A percentile compares a stretch with the other conserved stretches of the same genome.
These are phyloP conservation scores for Adiantum capillusveneris DNA, from an alignment of 75 land plant genomes.

Conservation along the genomic window DNA sequence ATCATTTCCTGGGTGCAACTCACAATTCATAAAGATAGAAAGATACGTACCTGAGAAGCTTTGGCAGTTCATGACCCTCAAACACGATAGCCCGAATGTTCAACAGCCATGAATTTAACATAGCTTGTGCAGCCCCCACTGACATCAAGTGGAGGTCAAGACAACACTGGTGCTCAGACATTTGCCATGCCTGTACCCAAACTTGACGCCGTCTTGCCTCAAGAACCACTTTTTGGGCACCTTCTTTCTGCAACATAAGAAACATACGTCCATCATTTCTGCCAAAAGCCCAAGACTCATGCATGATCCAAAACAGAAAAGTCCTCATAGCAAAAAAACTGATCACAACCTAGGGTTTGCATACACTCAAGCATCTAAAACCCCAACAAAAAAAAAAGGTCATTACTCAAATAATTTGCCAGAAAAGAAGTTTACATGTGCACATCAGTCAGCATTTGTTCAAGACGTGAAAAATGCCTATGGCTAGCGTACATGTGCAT, in stretches of 20 bases:
- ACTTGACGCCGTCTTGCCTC: conserved; percentile 82
- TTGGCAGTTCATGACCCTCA: conserved; percentile 71
- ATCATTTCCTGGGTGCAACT: not conserved
- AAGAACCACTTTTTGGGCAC: conserved; percentile 87
- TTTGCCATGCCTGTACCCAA: conserved; percentile 85
- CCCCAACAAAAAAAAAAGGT: too few relatives aligned
- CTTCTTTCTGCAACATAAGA: conserved; percentile 46
- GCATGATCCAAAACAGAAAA: not conserved
- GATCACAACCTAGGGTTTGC: too few relatives aligned
- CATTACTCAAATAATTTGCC: too few relatives aligned
- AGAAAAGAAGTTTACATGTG: too few relatives aligned
- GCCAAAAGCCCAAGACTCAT: not conserved
- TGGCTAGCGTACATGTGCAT: too few relatives aligned
- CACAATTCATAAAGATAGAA: not conserved
- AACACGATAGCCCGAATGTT: conserved; percentile 61
- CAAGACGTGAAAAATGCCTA: too few relatives aligned
- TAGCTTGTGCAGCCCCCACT: conserved; percentile 94
- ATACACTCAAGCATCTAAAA: too few relatives aligned
- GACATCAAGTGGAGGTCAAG: conserved; percentile 97
- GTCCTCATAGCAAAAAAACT: too few relatives aligned
- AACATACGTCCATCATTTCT: not conserved
- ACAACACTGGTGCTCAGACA: conserved; percentile 47
- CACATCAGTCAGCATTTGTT: too few relatives aligned
- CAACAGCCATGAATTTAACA: conserved; percentile 93
- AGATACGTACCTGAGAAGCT: conserved; percentile 58